Conservation (phyloP, 2,329 filamentous ascomycete species). For the Ophidiomyces ophidiicola region DNA sequence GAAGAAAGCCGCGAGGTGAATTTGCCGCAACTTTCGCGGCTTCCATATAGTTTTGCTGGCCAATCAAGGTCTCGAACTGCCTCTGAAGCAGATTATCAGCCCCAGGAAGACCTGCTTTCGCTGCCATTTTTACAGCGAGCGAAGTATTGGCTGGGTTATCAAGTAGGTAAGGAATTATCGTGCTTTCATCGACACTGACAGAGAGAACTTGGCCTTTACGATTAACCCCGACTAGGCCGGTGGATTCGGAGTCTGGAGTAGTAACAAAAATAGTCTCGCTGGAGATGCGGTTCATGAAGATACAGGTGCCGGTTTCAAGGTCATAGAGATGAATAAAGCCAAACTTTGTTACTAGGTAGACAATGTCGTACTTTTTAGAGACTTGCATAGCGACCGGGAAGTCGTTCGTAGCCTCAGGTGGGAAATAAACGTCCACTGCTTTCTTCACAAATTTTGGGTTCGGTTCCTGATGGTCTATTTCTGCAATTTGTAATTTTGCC, state of each 20-base stretch:
- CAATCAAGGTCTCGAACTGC: slow-evolving; percentile 82
- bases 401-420: slow-evolving; percentile 85
- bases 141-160: slow-evolving; percentile 91
- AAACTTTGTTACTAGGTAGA: slow-evolving; percentile 97
- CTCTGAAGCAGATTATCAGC: slow-evolving; percentile 87
- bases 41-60: slow-evolving; percentile 66
- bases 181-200: slow-evolving; percentile 83
- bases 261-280: slow-evolving; percentile 99
- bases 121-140: slow-evolving; percentile 91
- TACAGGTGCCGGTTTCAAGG: slow-evolving; percentile 83
- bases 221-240: slow-evolving; percentile 89
- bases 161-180: slow-evolving; percentile 84
- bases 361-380: slow-evolving; percentile 88
- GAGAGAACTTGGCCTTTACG: slow-evolving; percentile 93
- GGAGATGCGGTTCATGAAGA: slow-evolving; percentile 99
- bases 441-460: slow-evolving; percentile 91
- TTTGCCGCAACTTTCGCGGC: slow-evolving; percentile 94
- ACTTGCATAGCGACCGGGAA: slow-evolving; percentile 98
- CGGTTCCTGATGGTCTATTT: slow-evolving; percentile 83
- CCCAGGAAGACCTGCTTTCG: slow-evolving; percentile 81
- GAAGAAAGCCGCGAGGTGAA: slow-evolving; percentile 88
- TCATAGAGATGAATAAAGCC: slow-evolving; percentile 99
- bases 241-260: slow-evolving; percentile 66
- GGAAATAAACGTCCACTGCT: slow-evolving; percentile 95
- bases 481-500: slow-evolving; percentile 93